Percentiles rank a stretch among this genome's conserved stretches.
Conservation (phyloP, 108 stramenopile species). For the Cyclotella distinguenda region DNA sequence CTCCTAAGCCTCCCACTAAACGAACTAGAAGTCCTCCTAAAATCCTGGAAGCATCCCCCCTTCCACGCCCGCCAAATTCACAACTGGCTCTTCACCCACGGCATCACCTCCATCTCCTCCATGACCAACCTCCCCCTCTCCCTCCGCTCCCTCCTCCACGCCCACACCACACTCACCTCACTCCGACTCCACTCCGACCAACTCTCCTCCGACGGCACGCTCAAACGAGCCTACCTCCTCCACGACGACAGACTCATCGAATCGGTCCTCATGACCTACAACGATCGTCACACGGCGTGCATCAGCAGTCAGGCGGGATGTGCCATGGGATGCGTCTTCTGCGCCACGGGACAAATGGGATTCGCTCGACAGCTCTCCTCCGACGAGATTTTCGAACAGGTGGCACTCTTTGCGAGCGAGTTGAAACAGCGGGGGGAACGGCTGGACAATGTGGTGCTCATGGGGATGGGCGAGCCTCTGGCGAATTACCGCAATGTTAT, state of each 20-base stretch:
- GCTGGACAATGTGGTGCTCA: constrained; percentile 93
- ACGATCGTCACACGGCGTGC: constrained; percentile 93
- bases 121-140: constrained; percentile 88
- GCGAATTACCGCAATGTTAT: constrained; percentile 94
- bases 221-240: constrained; percentile 88
- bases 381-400: constrained; percentile 93
- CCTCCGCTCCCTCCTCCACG: constrained; percentile 58
- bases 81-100: constrained; percentile 79
- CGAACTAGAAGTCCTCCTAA: constrained; percentile 60
- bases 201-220: constrained; percentile 87
- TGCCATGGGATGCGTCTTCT: constrained; percentile 85
- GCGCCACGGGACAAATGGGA: constrained; percentile 95
- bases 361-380: constrained; percentile 89
- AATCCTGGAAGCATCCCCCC: constrained; percentile 70
- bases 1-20: constrained; percentile 55
- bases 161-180: constrained; percentile 56
- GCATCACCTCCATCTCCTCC: constrained; percentile 65
- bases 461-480: constrained; percentile 96
- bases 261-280: constrained; percentile 96
- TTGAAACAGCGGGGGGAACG: constrained; percentile 60
- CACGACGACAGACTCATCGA: constrained; percentile 93
- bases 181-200: constrained; percentile 67
- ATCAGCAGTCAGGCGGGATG: constrained; percentile 96
- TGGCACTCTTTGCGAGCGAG: constrained; percentile 71
- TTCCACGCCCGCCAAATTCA: constrained; percentile 88